Evolutionary conservation across 352 stramenopile species (phyloP).

Genomic region (Globisporangium abappressorium): DNA sequence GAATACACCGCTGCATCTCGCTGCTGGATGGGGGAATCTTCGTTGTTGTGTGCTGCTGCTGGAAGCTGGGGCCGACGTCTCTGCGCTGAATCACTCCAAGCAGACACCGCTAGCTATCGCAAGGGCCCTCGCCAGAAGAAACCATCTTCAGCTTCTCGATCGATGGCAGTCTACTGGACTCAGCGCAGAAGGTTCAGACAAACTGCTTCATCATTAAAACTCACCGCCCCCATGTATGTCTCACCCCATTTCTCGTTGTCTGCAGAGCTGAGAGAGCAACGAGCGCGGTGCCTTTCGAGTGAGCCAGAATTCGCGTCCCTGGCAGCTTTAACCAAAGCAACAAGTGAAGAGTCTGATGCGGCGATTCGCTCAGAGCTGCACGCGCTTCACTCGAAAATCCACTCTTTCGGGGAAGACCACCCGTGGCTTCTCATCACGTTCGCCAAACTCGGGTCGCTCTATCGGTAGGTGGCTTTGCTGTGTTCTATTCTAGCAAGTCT

Average conservation of each 20-base stretch:
- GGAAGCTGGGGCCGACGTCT: conserved; percentile 37
- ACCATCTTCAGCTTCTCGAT: conserved; percentile 36
- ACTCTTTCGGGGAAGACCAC: conserved; percentile 30
- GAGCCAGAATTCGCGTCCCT: background rate
- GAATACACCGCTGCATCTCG: conserved; percentile 68
- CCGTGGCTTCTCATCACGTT: conserved; percentile 33
- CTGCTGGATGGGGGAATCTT: conserved; percentile 64
- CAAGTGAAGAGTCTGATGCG: conserved; percentile 28
- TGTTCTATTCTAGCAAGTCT: background rate
- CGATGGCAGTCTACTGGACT: conserved; percentile 50
- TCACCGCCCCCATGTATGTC: background rate
- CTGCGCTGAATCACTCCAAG: conserved; percentile 25
- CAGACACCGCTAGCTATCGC: conserved; percentile 49
- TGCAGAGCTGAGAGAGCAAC: conserved; percentile 30
- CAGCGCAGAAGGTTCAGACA: conserved; percentile 33
- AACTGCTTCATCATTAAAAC: background rate
- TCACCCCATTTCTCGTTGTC: background rate
- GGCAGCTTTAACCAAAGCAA: background rate
- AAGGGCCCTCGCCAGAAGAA: conserved; percentile 26
- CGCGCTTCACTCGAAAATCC: conserved; percentile 47
- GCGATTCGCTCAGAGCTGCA: conserved; percentile 47
- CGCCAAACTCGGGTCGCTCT: conserved; percentile 40
- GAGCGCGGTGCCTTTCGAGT: conserved; percentile 15
- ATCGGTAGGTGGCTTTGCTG: conserved; percentile 19
- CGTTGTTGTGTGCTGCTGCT: conserved; percentile 53